Percentiles rank a stretch among this genome's conserved stretches.
Conservation (phyloP, 2,329 filamentous ascomycete genomes). For the Epichloe brachyelytri region DNA sequence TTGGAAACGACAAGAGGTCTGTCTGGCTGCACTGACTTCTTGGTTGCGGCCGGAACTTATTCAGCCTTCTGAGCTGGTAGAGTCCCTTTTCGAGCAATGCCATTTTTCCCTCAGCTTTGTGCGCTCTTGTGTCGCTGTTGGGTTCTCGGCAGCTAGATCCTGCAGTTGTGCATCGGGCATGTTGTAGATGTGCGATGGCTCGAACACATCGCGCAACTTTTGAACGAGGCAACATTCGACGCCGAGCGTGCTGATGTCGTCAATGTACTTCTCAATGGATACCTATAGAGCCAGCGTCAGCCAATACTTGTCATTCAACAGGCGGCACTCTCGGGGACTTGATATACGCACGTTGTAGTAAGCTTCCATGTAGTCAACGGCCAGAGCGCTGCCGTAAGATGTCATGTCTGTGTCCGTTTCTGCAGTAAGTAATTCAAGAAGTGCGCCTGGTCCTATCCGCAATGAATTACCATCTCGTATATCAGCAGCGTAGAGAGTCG, state of each 20-base stretch:
- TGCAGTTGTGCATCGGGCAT: conserved; percentile 10
- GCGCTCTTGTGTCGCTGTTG: conserved; percentile 2
- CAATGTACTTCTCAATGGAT: conserved; percentile 9
- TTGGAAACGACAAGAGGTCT: too few relatives aligned
- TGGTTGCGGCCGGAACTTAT: background rate
- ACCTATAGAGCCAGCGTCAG: conserved; percentile 5
- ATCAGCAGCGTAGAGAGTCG: conserved; percentile 1
- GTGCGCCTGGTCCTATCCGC: background rate
- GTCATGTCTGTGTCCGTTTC: conserved; percentile 1
- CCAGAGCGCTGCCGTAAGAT: conserved; percentile 2
- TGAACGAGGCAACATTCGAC: conserved; percentile 11
- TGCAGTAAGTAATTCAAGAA: background rate
- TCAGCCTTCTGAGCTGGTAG: background rate
- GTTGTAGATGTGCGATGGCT: conserved; percentile 8
- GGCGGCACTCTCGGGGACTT: background rate
- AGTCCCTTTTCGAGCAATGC: background rate
- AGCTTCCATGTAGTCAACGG: conserved; percentile 23
- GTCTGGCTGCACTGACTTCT: background rate
- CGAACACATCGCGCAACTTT: conserved; percentile 9
- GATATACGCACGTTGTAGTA: conserved; percentile 24
- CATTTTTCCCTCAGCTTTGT: background rate
- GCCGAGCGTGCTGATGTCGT: conserved; percentile 12
- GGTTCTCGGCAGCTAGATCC: conserved; percentile 11
- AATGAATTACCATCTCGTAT: background rate
- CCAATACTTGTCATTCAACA: background rate